A percentile compares a stretch with the other conserved stretches of the same genome.
phyloP scores from a whole-genome alignment of 1,284 basidiomycete species.

The Cutaneotrichosporon sp. region DNA sequence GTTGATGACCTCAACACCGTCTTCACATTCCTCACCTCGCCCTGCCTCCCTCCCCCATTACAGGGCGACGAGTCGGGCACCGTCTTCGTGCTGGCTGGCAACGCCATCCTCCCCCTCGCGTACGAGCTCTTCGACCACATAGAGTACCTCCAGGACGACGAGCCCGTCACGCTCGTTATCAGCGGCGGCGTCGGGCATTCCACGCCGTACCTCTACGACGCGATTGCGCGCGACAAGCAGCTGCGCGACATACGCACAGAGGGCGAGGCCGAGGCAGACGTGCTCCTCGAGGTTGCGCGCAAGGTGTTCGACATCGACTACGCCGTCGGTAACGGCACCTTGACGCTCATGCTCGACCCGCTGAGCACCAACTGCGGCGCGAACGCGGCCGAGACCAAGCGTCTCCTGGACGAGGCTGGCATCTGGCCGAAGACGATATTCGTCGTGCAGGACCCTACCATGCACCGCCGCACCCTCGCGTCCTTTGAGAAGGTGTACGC shows the following conservation, averaged over 20 bases:
- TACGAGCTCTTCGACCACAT: neutral
- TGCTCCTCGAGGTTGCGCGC: neutral
- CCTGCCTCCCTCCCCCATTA: neutral
- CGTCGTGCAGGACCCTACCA: neutral
- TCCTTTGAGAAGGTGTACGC: neutral
- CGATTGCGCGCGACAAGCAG: neutral
- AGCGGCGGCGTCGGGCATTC: neutral
- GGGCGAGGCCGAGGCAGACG: neutral
- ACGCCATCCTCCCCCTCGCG: neutral
- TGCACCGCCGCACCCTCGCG: neutral
- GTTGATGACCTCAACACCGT: constrained; percentile 1
- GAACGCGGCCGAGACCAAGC: neutral
- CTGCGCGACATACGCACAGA: neutral
- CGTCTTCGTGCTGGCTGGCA: neutral
- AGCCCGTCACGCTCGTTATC: neutral
- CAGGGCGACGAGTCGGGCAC: neutral
- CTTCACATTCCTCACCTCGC: neutral
- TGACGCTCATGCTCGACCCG: neutral
- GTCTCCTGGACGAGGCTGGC: neutral
- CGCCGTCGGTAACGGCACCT: neutral
- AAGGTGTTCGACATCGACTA: neutral
- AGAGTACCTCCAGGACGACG: neutral
- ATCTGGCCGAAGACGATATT: neutral
- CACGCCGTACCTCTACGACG: neutral
- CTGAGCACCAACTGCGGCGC: neutral